phyloP scores from a whole-genome alignment of 495 filamentous ascomycete species.

The Sabuloglossum arenarium region DNA sequence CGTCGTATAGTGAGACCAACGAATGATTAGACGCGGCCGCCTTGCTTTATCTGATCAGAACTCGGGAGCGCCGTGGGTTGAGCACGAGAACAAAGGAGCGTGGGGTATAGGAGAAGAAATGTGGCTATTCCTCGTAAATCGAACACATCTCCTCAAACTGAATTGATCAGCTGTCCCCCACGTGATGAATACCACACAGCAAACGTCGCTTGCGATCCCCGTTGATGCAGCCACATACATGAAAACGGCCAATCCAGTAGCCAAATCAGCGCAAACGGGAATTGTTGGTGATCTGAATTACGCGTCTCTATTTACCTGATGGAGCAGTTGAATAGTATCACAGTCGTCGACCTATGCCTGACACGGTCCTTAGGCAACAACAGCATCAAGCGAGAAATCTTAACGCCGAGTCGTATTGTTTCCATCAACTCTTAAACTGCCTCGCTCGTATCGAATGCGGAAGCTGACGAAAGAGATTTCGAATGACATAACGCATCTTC shows the following conservation, averaged over 20 bases:
- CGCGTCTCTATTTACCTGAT: too few relatives aligned
- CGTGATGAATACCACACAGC: too few relatives aligned
- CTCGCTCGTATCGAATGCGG: not conserved
- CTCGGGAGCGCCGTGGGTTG: not conserved
- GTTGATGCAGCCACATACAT: too few relatives aligned
- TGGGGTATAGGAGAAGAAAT: not conserved
- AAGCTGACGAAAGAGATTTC: not conserved
- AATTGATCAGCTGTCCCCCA: too few relatives aligned
- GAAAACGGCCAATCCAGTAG: too few relatives aligned
- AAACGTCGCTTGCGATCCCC: too few relatives aligned
- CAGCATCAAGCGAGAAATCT: not conserved
- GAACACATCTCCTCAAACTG: not conserved
- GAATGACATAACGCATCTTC: not conserved
- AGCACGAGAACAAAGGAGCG: not conserved
- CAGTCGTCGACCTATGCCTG: not conserved
- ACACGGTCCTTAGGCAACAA: slow-evolving; percentile 1
- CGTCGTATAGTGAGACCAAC: not conserved
- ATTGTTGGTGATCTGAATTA: too few relatives aligned
- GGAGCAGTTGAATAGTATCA: not conserved
- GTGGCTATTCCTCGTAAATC: not conserved
- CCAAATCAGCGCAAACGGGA: too few relatives aligned
- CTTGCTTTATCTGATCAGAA: not conserved
- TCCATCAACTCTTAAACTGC: too few relatives aligned
- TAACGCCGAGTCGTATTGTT: not conserved
- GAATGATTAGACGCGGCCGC: not conserved